phyloP scores from a whole-genome alignment of 2,329 filamentous ascomycete species.

The Nigrograna mackinnonii region DNA sequence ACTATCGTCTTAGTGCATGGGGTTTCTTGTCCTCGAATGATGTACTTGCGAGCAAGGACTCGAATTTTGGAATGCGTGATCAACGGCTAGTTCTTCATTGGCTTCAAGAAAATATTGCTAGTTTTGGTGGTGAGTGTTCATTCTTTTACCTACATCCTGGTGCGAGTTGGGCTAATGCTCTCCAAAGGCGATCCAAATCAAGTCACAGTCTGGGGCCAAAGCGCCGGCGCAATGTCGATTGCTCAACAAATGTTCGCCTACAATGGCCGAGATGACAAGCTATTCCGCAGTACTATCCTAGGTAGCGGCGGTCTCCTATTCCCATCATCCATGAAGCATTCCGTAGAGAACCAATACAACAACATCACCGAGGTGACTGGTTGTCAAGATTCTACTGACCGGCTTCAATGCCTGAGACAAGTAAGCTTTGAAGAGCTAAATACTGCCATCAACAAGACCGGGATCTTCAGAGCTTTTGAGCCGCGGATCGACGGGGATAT shows the following conservation, averaged over 20 bases:
- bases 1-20: conserved; percentile 62
- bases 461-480: conserved; percentile 33
- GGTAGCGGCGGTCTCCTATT: conserved; percentile 30
- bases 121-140: conserved; percentile 28
- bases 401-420: background rate
- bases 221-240: background rate
- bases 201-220: conserved; percentile 1
- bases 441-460: background rate
- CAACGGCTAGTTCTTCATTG: conserved; percentile 45
- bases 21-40: conserved; percentile 65
- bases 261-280: conserved; percentile 44
- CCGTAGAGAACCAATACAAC: conserved; percentile 8
- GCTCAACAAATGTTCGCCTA: conserved; percentile 45
- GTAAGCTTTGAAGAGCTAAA: background rate
- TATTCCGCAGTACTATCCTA: conserved; percentile 48
- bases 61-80: conserved; percentile 47
- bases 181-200: background rate
- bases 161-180: background rate
- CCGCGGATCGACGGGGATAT: conserved; percentile 58
- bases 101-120: conserved; percentile 37
- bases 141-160: background rate
- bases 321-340: conserved; percentile 6
- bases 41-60: conserved; percentile 53
- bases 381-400: conserved; percentile 20
- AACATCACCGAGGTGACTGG: conserved; percentile 22